Conservation (phyloP, 2,329 filamentous ascomycete genomes). For the Colletotrichum zoysiae region DNA sequence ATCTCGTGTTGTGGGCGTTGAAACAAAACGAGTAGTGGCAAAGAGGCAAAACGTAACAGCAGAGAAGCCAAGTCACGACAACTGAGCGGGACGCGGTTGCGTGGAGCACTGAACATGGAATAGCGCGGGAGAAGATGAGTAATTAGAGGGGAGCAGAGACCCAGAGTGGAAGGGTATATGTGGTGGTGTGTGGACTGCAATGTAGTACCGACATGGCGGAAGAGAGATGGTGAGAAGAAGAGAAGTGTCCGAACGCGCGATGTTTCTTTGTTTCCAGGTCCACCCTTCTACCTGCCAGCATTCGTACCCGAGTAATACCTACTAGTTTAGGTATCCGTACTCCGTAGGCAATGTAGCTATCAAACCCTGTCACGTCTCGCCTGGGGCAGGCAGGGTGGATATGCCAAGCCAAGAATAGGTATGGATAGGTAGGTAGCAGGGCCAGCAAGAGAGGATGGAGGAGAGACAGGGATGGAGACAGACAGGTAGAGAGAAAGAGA, state of each 20-base stretch:
- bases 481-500: neutral
- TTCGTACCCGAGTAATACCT: neutral
- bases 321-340: neutral
- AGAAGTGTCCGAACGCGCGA: constrained; percentile 38
- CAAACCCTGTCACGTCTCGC: constrained; percentile 17
- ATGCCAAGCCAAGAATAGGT: neutral
- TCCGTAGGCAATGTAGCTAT: neutral
- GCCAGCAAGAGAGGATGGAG: too few relatives aligned
- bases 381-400: constrained; percentile 3
- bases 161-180: neutral
- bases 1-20: constrained; percentile 36
- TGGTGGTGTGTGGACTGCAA: neutral
- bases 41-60: neutral
- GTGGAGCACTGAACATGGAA: neutral
- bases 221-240: constrained; percentile 6
- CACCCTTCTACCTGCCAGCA: too few relatives aligned
- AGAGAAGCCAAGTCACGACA: neutral
- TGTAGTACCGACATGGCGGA: neutral
- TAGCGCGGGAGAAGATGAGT: neutral
- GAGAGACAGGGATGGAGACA: too few relatives aligned
- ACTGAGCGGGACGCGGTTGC: constrained; percentile 2
- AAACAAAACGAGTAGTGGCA: constrained; percentile 30
- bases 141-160: neutral
- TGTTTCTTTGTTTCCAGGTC: constrained; percentile 21
- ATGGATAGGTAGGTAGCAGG: too few relatives aligned